Conservation (phyloP, 495 filamentous ascomycete genomes). For the Parachaetomium inaequale region DNA sequence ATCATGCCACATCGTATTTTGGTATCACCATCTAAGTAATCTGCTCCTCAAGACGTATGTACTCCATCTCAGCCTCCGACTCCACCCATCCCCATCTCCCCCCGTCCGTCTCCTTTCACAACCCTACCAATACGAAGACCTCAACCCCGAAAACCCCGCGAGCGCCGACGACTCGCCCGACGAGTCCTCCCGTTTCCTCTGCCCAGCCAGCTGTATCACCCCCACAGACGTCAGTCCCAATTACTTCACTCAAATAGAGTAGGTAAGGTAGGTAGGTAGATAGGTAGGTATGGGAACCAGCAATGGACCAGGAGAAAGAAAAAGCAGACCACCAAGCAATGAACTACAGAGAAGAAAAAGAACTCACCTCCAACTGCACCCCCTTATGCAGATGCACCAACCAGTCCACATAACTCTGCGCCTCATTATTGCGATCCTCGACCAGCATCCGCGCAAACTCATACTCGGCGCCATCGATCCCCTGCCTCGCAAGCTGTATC, state of each 20-base stretch:
- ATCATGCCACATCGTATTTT: slow-evolving; percentile 3
- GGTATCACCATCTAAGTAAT: not conserved
- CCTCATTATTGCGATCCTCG: slow-evolving; percentile 96
- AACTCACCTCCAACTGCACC: slow-evolving; percentile 78
- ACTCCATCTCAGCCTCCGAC: no score
- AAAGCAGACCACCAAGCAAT: not conserved
- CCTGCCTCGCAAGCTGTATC: slow-evolving; percentile 88
- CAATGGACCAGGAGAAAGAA: no score
- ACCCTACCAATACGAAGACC: slow-evolving; percentile 65
- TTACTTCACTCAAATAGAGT: not conserved
- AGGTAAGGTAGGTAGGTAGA: no score
- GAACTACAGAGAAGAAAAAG: not conserved
- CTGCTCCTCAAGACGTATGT: not conserved
- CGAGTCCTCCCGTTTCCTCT: slow-evolving; percentile 69
- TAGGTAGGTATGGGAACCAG: no score
- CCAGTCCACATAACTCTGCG: slow-evolving; percentile 98
- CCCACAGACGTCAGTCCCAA: not conserved
- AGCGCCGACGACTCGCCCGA: slow-evolving; percentile 51
- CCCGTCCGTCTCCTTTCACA: not conserved
- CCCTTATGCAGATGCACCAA: slow-evolving; percentile 90
- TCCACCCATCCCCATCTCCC: no score
- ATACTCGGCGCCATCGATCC: slow-evolving; percentile 90
- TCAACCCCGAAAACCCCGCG: slow-evolving; percentile 63
- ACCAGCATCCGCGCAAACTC: slow-evolving; percentile 89
- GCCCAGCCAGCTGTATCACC: slow-evolving; percentile 57